Evolutionary conservation across 371 early-diverging fungal species (phyloP).

Genomic region (Circinella umbellata): DNA sequence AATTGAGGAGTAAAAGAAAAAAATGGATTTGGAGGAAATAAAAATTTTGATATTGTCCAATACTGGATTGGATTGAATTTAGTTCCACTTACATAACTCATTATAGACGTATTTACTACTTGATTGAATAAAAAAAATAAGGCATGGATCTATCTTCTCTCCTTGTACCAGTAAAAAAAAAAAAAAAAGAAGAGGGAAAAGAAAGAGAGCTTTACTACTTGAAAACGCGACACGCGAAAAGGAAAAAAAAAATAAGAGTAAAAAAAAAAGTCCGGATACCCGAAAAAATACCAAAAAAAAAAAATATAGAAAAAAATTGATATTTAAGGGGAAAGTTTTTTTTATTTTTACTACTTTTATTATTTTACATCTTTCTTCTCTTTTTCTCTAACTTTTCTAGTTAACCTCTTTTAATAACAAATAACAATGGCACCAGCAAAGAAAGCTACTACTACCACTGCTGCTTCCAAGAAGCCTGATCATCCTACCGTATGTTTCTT

Average conservation of each 20-base stretch:
- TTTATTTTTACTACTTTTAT: not conserved
- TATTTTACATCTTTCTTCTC: conserved; percentile 6
- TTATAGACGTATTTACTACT: too few relatives aligned
- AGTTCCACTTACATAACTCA: not conserved
- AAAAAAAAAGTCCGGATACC: not conserved
- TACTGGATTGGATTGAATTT: not conserved
- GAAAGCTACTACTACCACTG: conserved; percentile 26
- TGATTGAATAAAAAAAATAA: too few relatives aligned
- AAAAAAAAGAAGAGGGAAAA: not conserved
- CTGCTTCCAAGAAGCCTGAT: conserved; percentile 51
- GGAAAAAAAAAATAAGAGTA: too few relatives aligned
- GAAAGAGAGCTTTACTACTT: not conserved
- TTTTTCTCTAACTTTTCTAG: conserved; percentile 12
- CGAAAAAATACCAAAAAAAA: not conserved
- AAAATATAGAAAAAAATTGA: too few relatives aligned
- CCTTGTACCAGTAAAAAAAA: not conserved
- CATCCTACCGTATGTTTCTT: conserved; percentile 51
- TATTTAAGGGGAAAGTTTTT: conserved; percentile 3
- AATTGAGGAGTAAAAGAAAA: not conserved
- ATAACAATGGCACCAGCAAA: conserved; percentile 26
- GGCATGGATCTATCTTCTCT: not conserved
- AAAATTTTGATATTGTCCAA: conserved; percentile 4
- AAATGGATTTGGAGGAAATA: not conserved
- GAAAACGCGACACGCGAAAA: conserved; percentile 6
- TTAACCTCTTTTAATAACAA: conserved; percentile 10